Evolutionary conservation across 2,329 filamentous ascomycete species (phyloP).

Genomic region (Colletotrichum spaethianum): DNA sequence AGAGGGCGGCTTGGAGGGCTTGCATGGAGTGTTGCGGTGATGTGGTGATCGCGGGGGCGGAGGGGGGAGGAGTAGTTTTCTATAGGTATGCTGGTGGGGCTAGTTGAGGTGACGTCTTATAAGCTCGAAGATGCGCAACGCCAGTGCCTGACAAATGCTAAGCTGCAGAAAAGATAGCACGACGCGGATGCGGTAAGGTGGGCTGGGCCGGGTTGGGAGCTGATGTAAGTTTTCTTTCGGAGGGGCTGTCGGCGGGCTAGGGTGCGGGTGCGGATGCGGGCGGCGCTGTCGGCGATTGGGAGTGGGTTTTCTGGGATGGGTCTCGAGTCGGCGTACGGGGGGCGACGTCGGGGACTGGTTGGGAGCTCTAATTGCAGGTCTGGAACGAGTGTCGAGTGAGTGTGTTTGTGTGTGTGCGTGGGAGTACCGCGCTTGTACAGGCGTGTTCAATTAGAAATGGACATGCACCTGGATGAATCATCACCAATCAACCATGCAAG

Average conservation of each 20-base stretch:
- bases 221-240: slow-evolving; percentile 24
- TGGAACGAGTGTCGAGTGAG: neutral
- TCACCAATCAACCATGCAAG: slow-evolving; percentile 24
- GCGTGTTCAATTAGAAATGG: neutral
- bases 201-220: neutral
- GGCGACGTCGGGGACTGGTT: neutral
- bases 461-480: slow-evolving; percentile 38
- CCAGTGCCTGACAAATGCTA: slow-evolving; percentile 37
- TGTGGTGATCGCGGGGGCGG: slow-evolving; percentile 18
- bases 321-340: neutral
- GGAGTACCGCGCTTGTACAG: neutral
- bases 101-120: slow-evolving; percentile 37
- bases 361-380: neutral
- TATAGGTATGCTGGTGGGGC: slow-evolving; percentile 34
- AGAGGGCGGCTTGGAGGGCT: slow-evolving; percentile 37
- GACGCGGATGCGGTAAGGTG: slow-evolving; percentile 7
- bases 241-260: neutral
- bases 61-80: slow-evolving; percentile 5
- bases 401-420: neutral
- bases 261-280: neutral
- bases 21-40: slow-evolving; percentile 36
- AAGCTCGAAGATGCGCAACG: slow-evolving; percentile 26
- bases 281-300: neutral
- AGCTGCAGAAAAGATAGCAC: slow-evolving; percentile 5
- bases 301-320: neutral